Percentiles rank a stretch among this genome's conserved stretches.
These are phyloP conservation scores for Lactifluus subvellereus DNA, from an alignment of 768 basidiomycete species.

Conservation along the genomic window DNA sequence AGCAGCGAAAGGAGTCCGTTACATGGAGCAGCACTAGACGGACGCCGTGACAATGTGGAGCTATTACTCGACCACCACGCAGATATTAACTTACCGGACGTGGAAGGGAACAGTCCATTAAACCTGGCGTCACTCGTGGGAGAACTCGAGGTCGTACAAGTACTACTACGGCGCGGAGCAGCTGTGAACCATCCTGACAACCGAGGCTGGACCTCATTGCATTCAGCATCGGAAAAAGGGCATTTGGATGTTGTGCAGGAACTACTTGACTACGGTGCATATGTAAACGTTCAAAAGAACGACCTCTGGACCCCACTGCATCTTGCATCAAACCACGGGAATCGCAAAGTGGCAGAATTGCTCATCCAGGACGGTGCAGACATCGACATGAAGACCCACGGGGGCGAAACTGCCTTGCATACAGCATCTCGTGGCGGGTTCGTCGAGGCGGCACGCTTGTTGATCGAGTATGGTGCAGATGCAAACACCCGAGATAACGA, in stretches of 20 bases:
- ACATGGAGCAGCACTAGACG: not conserved
- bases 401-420: too few relatives aligned
- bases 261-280: too few relatives aligned
- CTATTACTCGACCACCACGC: not conserved
- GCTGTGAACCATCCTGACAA: too few relatives aligned
- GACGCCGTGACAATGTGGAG: not conserved
- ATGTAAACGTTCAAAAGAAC: too few relatives aligned
- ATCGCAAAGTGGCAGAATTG: too few relatives aligned
- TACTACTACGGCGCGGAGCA: not conserved
- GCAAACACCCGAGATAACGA: not conserved
- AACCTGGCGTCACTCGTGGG: not conserved
- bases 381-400: too few relatives aligned
- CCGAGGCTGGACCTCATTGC: not conserved
- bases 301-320: too few relatives aligned
- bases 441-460: too few relatives aligned
- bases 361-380: too few relatives aligned
- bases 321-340: too few relatives aligned
- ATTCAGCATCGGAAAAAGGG: not conserved
- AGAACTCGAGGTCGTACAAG: not conserved
- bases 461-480: not conserved
- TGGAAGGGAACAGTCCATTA: not conserved
- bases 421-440: too few relatives aligned
- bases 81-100: not conserved
- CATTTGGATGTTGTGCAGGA: not conserved
- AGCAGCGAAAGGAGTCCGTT: not conserved